A percentile compares a stretch with the other conserved stretches of the same genome.
phyloP scores from a whole-genome alignment of 208 protist species.

The Wallacemonas sp. region DNA sequence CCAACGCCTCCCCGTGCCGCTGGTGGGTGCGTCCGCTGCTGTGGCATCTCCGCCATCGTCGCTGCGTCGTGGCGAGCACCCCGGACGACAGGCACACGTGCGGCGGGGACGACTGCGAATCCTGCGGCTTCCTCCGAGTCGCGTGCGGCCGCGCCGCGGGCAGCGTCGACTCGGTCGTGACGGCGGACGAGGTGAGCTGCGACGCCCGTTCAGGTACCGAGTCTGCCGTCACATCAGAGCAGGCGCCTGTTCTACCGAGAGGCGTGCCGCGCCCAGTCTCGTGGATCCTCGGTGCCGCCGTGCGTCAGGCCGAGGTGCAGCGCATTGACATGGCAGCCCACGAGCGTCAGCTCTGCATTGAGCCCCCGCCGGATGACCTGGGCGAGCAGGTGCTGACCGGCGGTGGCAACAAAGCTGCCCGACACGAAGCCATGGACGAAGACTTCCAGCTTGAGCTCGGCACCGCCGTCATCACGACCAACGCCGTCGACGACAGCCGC shows the following conservation, averaged over 20 bases:
- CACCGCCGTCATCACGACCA: conserved; percentile 1
- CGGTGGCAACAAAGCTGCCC: conserved; percentile 10
- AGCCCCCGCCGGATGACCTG: conserved; percentile 19
- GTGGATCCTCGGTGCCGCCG: too few species aligned
- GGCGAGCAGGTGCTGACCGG: conserved; percentile 12
- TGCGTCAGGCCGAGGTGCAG: conserved; percentile 24
- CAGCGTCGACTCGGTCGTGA: background rate
- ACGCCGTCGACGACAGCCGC: background rate
- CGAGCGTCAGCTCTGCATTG: conserved; percentile 18
- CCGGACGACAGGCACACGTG: background rate
- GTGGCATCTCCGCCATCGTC: conserved; percentile 8
- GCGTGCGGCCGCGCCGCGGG: background rate
- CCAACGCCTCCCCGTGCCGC: background rate
- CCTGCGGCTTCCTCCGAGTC: background rate
- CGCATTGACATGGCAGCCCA: conserved; percentile 28
- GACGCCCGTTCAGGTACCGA: too few species aligned
- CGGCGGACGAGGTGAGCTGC: conserved; percentile 12
- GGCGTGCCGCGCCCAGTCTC: too few species aligned
- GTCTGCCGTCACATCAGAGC: too few species aligned
- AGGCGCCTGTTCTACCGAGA: too few species aligned
- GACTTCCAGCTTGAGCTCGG: conserved; percentile 15
- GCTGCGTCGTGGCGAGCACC: background rate
- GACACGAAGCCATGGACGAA: conserved; percentile 6
- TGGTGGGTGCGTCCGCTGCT: conserved; percentile 32
- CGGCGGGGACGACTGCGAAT: background rate